Conservation (phyloP, 495 filamentous ascomycete species). For the Neurospora sublineolata region DNA sequence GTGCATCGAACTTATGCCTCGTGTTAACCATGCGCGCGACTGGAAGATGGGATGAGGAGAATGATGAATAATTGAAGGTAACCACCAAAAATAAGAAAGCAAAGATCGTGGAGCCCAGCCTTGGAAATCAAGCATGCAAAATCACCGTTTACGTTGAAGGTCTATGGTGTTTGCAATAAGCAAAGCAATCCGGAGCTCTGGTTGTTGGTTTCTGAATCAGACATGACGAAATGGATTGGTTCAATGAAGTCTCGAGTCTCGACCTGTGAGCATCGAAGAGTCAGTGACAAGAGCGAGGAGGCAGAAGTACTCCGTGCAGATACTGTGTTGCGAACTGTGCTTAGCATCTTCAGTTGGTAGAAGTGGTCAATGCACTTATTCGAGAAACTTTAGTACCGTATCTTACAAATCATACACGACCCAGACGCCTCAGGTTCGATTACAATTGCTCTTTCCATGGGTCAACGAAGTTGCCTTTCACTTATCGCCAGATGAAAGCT, state of each 20-base stretch:
- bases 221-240: not conserved
- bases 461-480: not conserved
- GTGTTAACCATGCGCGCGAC: not conserved
- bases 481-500: no score
- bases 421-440: not conserved
- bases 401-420: not conserved
- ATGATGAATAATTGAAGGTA: not conserved
- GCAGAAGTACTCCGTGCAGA: not conserved
- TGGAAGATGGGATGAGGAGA: not conserved
- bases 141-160: not conserved
- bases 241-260: not conserved
- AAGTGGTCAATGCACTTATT: not conserved
- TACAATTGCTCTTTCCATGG: not conserved
- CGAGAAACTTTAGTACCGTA: not conserved
- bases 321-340: not conserved
- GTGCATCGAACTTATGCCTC: not conserved
- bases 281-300: not conserved
- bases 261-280: not conserved
- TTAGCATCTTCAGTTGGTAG: not conserved
- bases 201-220: not conserved
- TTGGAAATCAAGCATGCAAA: not conserved
- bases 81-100: not conserved
- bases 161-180: not conserved
- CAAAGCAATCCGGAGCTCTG: not conserved
- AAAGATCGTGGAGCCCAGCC: not conserved